phyloP scores from a whole-genome alignment of 495 filamentous ascomycete genomes.

The Penicillium ochrochloron region DNA sequence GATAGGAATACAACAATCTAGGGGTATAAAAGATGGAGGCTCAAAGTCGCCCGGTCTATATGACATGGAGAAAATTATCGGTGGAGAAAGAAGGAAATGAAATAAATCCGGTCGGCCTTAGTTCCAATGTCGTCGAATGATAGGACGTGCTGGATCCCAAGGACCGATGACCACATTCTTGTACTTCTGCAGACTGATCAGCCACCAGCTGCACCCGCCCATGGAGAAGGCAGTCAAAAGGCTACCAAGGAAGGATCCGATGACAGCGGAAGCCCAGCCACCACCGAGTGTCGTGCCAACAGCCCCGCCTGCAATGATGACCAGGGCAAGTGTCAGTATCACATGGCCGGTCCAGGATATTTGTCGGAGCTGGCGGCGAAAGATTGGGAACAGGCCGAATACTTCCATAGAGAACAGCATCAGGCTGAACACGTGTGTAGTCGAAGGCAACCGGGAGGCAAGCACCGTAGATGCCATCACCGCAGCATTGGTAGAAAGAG shows the following conservation, averaged over 20 bases:
- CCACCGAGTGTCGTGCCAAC: conserved; percentile 74
- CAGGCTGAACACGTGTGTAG: conserved; percentile 92
- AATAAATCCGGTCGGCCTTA: conserved; percentile 29
- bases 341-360: conserved; percentile 85
- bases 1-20: conserved; percentile 22
- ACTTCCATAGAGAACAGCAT: conserved; percentile 97
- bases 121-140: conserved; percentile 66
- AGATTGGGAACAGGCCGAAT: conserved; percentile 95
- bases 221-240: conserved; percentile 74
- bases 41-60: conserved; percentile 26
- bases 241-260: conserved; percentile 74
- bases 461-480: conserved; percentile 94
- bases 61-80: conserved; percentile 19
- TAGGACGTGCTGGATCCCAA: conserved; percentile 94
- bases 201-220: conserved; percentile 97
- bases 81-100: neutral
- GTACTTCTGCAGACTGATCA: conserved; percentile 96
- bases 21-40: conserved; percentile 35
- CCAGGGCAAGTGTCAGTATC: conserved; percentile 74
- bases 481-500: conserved; percentile 91
- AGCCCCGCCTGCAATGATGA: conserved; percentile 76
- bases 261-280: conserved; percentile 73
- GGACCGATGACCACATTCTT: conserved; percentile 99
- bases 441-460: conserved; percentile 82
- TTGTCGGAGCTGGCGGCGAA: conserved; percentile 82